Percentiles rank a stretch among this genome's conserved stretches.
phyloP scores from a whole-genome alignment of 2,329 filamentous ascomycete species.

The Hypoxylon sp. region DNA sequence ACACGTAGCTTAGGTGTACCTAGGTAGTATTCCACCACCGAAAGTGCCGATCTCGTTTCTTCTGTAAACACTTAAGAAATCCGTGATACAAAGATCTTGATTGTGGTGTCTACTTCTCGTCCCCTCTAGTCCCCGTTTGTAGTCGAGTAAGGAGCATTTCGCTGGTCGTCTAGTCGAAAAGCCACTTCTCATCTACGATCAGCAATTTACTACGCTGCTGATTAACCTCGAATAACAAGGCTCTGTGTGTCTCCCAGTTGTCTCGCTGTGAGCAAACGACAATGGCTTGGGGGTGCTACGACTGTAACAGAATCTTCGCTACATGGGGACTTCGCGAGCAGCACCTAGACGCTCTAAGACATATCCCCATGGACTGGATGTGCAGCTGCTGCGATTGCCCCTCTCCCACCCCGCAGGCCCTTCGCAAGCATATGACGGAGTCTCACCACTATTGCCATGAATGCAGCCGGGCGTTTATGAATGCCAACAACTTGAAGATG shows the following conservation, averaged over 20 bases:
- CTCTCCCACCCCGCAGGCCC: not conserved
- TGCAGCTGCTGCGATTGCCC: constrained; percentile 15
- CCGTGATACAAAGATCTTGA: not conserved
- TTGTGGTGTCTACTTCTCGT: not conserved
- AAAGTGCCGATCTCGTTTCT: not conserved
- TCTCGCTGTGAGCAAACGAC: constrained; percentile 1
- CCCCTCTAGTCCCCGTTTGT: not conserved
- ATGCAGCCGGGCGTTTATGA: constrained; percentile 16
- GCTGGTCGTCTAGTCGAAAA: not conserved
- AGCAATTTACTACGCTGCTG: not conserved
- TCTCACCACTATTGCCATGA: constrained; percentile 21
- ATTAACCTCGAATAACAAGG: not conserved
- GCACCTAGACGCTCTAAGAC: constrained; percentile 13
- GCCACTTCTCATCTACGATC: not conserved
- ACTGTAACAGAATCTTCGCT: constrained; percentile 10
- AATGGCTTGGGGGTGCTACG: constrained; percentile 22
- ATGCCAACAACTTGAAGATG: constrained; percentile 29
- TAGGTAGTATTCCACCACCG: not conserved
- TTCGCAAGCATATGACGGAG: constrained; percentile 9
- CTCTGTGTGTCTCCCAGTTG: not conserved
- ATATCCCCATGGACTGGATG: constrained; percentile 1
- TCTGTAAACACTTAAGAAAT: not conserved
- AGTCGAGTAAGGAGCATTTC: not conserved
- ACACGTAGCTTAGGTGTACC: not conserved
- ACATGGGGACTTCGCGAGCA: constrained; percentile 6